Evolutionary conservation across 495 filamentous ascomycete genomes (phyloP), one percentile per base, ranked within the genome.

Genomic region (Daldinia concentrica): DNA sequence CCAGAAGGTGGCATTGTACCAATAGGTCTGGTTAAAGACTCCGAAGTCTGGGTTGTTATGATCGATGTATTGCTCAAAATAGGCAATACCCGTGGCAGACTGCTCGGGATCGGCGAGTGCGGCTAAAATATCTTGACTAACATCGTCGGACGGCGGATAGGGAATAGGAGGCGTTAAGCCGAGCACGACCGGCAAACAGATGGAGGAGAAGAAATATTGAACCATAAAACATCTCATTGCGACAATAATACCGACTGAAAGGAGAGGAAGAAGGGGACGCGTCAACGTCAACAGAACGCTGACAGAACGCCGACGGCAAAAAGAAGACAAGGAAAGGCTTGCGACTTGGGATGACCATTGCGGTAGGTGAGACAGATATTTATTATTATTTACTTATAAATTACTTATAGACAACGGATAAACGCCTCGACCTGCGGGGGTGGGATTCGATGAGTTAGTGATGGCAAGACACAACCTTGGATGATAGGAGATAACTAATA

Each of bases 11-110:
- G 80, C 74, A 68, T 81, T 84, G 68, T 79, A 88, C 81, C 83
- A 87, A 70, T 83, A 88, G 6, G 82, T 82, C 76, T 88, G 85
- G 22, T 82, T 75, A 68, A 89, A 89, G 1, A 86, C 87, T n/a
- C 86, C 86, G 22, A 83, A 76, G 12, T 75, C 76, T n/a, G 84
- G 85, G 29, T 85, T 78, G 7, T 73, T 70, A 67, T 89, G 86
- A 65, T 89, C 85, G n/a, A 87, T 77, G 15, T 86, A 73, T 68
- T 89, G 86, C 50, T 84, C 74, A 52, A 87, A 88, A 45, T 54
- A 73, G 15, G 66, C 34, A 19, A 63, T 55, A 12, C 71, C 66
- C 1, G 50, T 66, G 2, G 26, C 54, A 27, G 62, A 24, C 24
- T 73, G 45, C 11, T 26, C 14, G 7, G 66, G 66, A 56, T 69